A percentile compares a stretch with the other conserved stretches of the same genome.
Conservation (phyloP, 208 protist species). For the Leishmania mexicana region DNA sequence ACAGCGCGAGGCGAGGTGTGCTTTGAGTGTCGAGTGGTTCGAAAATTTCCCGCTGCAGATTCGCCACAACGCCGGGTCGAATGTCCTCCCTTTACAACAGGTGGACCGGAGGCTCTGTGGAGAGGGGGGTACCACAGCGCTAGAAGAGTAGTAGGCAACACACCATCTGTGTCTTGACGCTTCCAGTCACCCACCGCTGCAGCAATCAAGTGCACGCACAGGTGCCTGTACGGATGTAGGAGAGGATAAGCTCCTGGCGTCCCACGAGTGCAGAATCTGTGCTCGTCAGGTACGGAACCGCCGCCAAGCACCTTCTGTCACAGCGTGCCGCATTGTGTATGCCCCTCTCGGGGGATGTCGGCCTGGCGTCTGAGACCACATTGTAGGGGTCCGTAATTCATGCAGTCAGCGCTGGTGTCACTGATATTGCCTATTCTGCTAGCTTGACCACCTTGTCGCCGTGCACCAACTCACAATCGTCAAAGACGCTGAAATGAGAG, state of each 20-base stretch:
- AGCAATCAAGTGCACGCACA: background rate
- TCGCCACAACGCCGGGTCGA: background rate
- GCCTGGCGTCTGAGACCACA: background rate
- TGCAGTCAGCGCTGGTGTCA: background rate
- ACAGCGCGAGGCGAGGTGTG: background rate
- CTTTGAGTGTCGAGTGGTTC: background rate
- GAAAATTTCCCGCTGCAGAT: background rate
- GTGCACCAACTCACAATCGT: background rate
- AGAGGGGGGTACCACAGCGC: background rate
- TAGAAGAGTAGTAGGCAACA: background rate
- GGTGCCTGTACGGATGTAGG: background rate
- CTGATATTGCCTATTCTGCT: background rate
- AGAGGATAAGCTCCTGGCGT: background rate
- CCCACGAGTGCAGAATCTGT: too few relatives aligned
- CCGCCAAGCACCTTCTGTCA: background rate
- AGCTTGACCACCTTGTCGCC: too few relatives aligned
- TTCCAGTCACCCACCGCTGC: background rate
- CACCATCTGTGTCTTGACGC: background rate
- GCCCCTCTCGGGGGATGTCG: background rate
- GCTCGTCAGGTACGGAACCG: background rate
- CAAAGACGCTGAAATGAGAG: background rate
- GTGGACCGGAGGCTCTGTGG: background rate
- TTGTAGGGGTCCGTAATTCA: background rate
- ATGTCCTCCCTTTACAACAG: background rate
- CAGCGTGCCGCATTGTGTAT: background rate